A percentile compares a stretch with the other conserved stretches of the same genome.
Evolutionary conservation across 352 stramenopile species (phyloP).

Genomic region (Peronosclerospora sorghi): DNA sequence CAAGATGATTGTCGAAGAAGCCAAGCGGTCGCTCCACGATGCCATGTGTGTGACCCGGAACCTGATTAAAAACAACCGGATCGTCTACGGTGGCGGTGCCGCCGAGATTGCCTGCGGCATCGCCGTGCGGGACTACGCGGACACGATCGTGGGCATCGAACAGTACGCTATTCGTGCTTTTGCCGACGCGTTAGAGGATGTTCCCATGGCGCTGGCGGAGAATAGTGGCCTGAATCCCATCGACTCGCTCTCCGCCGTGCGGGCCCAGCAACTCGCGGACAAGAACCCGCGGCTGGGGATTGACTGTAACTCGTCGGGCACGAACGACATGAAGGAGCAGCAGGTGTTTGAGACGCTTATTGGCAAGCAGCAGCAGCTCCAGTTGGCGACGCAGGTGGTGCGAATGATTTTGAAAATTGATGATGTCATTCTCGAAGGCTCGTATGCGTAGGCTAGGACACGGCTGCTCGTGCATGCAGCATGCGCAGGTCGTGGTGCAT

Average conservation of each 20-base stretch:
- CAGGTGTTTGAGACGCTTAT: slow-evolving; percentile 99
- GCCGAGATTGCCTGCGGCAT: slow-evolving; percentile 98
- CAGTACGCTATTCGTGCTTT: slow-evolving; percentile 99
- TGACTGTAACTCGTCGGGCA: slow-evolving; percentile 91
- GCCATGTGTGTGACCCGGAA: slow-evolving; percentile 99
- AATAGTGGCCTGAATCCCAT: slow-evolving; percentile 97
- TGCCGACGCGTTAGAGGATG: slow-evolving; percentile 97
- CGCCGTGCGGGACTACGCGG: slow-evolving; percentile 83
- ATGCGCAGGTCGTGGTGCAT: too few species aligned
- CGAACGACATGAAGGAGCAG: slow-evolving; percentile 96
- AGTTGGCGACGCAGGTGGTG: slow-evolving; percentile 98
- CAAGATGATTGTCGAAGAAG: slow-evolving; percentile 99
- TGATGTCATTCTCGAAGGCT: slow-evolving; percentile 95
- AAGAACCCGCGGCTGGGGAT: slow-evolving; percentile 94
- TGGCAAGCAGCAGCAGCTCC: slow-evolving; percentile 99
- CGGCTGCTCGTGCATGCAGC: too few species aligned
- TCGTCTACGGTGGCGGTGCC: slow-evolving; percentile 97
- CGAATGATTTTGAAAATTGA: slow-evolving; percentile 99
- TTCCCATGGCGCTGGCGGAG: slow-evolving; percentile 98
- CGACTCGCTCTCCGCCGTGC: slow-evolving; percentile 95
- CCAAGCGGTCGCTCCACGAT: slow-evolving; percentile 98
- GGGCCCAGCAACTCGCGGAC: slow-evolving; percentile 89
- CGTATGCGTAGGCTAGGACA: slow-evolving; percentile 60
- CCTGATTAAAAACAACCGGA: slow-evolving; percentile 98
- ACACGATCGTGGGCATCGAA: slow-evolving; percentile 76